These are phyloP conservation scores for Ilex aquifolium DNA, from an alignment of 257 asterid genomes.

Conservation along the genomic window DNA sequence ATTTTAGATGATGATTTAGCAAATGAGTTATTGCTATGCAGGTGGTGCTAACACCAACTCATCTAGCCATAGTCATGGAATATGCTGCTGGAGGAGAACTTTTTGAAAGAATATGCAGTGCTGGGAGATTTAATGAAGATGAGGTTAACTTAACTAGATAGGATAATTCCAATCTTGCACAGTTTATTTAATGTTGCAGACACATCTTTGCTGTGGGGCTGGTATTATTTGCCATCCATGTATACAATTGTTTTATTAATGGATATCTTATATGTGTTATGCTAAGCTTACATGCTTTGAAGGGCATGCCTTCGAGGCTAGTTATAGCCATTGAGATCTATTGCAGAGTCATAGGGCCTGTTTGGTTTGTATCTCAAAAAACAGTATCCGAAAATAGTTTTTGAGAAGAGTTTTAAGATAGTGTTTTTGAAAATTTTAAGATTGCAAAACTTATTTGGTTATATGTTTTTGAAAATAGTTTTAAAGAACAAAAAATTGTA, in stretches of 20 bases:
- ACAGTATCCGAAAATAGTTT: no score
- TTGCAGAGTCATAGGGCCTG: no score
- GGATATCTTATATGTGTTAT: no score
- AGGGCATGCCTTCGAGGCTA: neutral
- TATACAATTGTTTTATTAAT: no score
- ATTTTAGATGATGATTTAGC: neutral
- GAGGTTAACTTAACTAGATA: constrained; percentile 39
- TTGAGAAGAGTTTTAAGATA: no score
- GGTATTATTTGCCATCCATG: neutral
- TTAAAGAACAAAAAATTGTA: no score
- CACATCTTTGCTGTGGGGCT: neutral
- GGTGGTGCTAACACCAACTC: constrained; percentile 84
- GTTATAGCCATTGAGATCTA: neutral
- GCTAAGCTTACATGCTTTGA: neutral
- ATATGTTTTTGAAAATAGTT: no score
- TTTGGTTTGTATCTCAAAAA: no score
- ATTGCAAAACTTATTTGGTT: no score
- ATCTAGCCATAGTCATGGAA: constrained; percentile 96
- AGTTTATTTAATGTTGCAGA: neutral
- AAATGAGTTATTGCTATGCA: constrained; percentile 8
- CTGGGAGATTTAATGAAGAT: constrained; percentile 95
- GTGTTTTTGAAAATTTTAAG: no score
- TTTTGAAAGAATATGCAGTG: constrained; percentile 88
- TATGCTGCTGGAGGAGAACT: constrained; percentile 98
- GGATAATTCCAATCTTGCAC: neutral